These are phyloP conservation scores for Mucor velutinosus DNA, from an alignment of 371 early-diverging fungal genomes.

Conservation along the genomic window DNA sequence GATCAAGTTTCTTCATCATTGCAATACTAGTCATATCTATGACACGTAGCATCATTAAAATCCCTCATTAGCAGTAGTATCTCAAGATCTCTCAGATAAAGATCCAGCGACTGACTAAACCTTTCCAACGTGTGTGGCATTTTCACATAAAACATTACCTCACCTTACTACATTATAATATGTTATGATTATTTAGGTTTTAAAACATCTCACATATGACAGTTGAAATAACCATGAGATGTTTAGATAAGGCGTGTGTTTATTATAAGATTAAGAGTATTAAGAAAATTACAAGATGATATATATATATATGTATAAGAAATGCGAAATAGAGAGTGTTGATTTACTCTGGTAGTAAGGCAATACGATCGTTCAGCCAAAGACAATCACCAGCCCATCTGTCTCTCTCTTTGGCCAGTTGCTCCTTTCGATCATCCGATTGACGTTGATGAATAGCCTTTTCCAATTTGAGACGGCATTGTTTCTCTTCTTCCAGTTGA, in stretches of 20 bases:
- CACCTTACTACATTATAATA: neutral
- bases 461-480: constrained; percentile 40
- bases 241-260: neutral
- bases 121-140: no score
- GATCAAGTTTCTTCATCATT: no score
- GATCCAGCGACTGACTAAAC: neutral
- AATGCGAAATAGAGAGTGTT: neutral
- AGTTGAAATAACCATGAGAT: neutral
- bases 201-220: neutral
- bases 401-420: constrained; percentile 33
- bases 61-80: no score
- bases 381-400: constrained; percentile 41
- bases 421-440: neutral
- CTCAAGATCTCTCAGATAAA: neutral
- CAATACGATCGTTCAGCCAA: constrained; percentile 38
- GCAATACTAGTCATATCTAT: no score
- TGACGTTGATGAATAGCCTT: constrained; percentile 19
- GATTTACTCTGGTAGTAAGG: constrained; percentile 30
- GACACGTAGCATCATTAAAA: no score
- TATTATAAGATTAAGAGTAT: neutral
- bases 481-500: constrained; percentile 53
- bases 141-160: no score
- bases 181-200: neutral
- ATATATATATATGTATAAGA: neutral
- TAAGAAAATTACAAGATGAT: neutral